Percentiles rank a stretch among this genome's conserved stretches.
Conservation (phyloP, 164 flowering plant genomes). For the Paratinospora sagittata region DNA sequence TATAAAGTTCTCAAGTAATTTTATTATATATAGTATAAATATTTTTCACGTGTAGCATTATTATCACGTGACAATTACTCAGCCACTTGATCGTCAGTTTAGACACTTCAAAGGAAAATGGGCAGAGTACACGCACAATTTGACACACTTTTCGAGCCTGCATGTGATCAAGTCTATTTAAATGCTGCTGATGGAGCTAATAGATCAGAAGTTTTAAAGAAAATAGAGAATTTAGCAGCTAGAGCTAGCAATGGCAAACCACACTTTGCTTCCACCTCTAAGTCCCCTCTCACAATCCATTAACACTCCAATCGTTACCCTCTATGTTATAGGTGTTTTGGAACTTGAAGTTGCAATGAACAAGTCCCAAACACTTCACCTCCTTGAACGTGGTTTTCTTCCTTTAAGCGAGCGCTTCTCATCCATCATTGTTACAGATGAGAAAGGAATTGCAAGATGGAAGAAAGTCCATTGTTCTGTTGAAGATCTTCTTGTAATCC, state of each 20-base stretch:
- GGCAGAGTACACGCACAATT: too few relatives aligned
- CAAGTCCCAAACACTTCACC: constrained; percentile 10
- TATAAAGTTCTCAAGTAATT: too few relatives aligned
- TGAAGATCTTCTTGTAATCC: constrained; percentile 14
- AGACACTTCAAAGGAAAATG: too few relatives aligned
- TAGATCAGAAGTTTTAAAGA: background rate
- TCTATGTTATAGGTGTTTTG: constrained; percentile 11
- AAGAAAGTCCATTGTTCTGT: constrained; percentile 8
- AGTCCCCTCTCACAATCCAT: constrained; percentile 18
- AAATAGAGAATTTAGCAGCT: background rate
- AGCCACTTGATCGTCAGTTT: too few relatives aligned
- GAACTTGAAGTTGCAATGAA: constrained; percentile 12
- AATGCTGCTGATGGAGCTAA: background rate
- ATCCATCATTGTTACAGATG: constrained; percentile 12
- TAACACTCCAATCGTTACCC: constrained; percentile 10
- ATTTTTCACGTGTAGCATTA: too few relatives aligned
- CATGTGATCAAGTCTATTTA: background rate
- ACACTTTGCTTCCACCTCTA: constrained; percentile 7
- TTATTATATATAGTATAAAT: too few relatives aligned
- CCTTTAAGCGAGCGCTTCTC: constrained; percentile 14
- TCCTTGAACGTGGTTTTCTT: constrained; percentile 7
- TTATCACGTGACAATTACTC: too few relatives aligned
- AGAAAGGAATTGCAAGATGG: constrained; percentile 14
- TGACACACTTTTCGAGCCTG: too few relatives aligned
- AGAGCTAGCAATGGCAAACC: background rate